These are phyloP conservation scores for Berkeleyomyces rouxiae DNA, from an alignment of 2,329 filamentous ascomycete species.

Conservation along the genomic window DNA sequence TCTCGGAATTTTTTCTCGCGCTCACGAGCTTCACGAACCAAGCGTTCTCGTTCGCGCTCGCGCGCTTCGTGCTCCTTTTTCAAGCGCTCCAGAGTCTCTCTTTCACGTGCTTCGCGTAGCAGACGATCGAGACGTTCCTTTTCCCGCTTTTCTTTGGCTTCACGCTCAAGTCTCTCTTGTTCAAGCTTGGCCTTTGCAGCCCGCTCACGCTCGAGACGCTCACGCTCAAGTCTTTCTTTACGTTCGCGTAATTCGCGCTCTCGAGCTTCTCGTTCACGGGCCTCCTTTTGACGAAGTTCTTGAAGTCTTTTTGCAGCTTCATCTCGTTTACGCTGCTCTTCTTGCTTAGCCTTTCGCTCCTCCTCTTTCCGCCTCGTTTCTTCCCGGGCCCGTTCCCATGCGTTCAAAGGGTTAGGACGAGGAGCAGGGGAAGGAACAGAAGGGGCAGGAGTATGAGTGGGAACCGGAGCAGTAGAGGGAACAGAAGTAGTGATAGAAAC, in stretches of 20 bases:
- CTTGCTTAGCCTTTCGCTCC: conserved; percentile 43
- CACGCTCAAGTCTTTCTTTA: conserved; percentile 13
- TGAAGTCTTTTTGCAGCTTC: conserved; percentile 36
- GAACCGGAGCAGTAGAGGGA: background rate
- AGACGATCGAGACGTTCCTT: conserved; percentile 18
- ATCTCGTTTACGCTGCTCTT: conserved; percentile 42
- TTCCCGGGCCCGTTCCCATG: conserved; percentile 55
- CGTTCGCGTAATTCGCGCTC: conserved; percentile 14
- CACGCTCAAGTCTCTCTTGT: conserved; percentile 12
- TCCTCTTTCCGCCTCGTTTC: conserved; percentile 48
- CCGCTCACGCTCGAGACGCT: conserved; percentile 9
- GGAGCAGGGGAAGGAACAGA: background rate
- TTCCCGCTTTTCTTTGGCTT: conserved; percentile 18
- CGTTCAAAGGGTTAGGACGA: conserved; percentile 15
- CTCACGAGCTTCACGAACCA: conserved; percentile 8
- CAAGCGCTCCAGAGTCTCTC: conserved; percentile 8
- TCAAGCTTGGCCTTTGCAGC: conserved; percentile 13
- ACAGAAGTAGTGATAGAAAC: background rate
- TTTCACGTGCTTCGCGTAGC: conserved; percentile 1
- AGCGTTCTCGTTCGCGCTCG: conserved; percentile 44
- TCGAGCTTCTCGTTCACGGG: conserved; percentile 30
- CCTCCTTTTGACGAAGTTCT: conserved; percentile 40
- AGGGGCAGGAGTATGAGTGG: background rate
- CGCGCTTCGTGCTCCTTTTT: conserved; percentile 12
- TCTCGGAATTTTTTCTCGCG: conserved; percentile 21